phyloP scores from a whole-genome alignment of 805 yeast species.

The Tetrapisispora nanseiensis region DNA sequence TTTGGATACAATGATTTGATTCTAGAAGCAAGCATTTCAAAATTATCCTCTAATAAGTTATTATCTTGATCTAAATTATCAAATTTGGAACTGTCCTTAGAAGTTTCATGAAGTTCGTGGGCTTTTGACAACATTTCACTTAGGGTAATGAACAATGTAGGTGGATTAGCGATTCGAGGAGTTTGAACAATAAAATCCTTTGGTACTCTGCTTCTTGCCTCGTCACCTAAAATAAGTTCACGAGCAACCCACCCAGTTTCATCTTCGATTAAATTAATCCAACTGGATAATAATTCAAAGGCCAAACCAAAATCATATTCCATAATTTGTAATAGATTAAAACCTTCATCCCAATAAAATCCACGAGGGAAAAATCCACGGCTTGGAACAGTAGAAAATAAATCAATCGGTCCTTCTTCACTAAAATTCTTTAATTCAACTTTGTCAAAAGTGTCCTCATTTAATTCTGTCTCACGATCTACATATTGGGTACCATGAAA shows the following conservation, averaged over 20 bases:
- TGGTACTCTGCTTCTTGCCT: slow-evolving; percentile 84
- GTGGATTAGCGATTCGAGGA: slow-evolving; percentile 90
- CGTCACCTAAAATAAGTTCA: slow-evolving; percentile 87
- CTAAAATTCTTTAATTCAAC: slow-evolving; percentile 39
- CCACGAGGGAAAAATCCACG: slow-evolving; percentile 94
- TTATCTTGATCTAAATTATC: slow-evolving; percentile 27
- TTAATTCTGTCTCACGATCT: slow-evolving; percentile 58
- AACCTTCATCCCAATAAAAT: slow-evolving; percentile 98
- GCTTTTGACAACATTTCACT: slow-evolving; percentile 45
- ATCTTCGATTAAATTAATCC: slow-evolving; percentile 80
- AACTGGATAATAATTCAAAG: slow-evolving; percentile 69
- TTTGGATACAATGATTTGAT: slow-evolving; percentile 65
- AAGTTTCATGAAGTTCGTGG: slow-evolving; percentile 15
- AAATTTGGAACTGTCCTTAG: slow-evolving; percentile 15
- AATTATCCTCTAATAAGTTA: slow-evolving; percentile 44
- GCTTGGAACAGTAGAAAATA: slow-evolving; percentile 82
- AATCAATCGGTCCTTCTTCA: slow-evolving; percentile 67
- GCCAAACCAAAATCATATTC: slow-evolving; percentile 78
- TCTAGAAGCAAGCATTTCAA: slow-evolving; percentile 48
- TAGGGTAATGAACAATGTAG: slow-evolving; percentile 74
- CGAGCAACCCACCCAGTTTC: slow-evolving; percentile 91
- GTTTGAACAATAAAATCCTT: slow-evolving; percentile 73
- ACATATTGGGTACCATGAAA: slow-evolving; percentile 77
- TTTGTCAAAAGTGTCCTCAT: slow-evolving; percentile 58
- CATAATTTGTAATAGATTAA: slow-evolving; percentile 73